Conservation (phyloP, 2,329 filamentous ascomycete genomes). For the Bipolaris bicolor region DNA sequence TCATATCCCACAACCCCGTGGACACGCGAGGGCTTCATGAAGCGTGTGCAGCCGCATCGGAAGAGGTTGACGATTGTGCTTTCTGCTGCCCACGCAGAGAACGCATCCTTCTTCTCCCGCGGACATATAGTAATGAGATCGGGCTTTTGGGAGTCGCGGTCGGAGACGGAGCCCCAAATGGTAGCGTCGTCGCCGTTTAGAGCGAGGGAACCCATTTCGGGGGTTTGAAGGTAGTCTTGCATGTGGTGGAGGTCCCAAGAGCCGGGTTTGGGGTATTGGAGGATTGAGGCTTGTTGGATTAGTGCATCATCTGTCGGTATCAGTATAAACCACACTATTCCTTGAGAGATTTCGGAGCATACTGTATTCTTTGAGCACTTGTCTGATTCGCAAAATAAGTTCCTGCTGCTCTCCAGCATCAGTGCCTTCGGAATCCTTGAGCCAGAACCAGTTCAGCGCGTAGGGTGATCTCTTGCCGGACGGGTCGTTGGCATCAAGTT, state of each 20-base stretch:
- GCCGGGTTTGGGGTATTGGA: background rate
- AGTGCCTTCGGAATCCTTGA: background rate
- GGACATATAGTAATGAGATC: background rate
- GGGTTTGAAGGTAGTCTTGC: background rate
- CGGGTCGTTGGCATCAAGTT: background rate
- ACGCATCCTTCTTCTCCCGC: background rate
- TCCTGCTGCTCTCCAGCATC: background rate
- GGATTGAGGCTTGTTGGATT: background rate
- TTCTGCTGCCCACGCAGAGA: slow-evolving; percentile 1
- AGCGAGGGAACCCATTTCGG: background rate
- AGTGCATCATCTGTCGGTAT: background rate
- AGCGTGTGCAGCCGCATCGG: background rate
- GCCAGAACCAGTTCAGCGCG: background rate
- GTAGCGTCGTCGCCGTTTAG: background rate
- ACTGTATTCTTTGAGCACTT: slow-evolving; percentile 3
- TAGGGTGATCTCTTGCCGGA: background rate
- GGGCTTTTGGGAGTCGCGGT: background rate
- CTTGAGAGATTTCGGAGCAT: background rate
- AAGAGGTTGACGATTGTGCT: background rate
- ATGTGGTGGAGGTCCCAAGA: slow-evolving; percentile 1
- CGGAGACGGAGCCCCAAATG: background rate
- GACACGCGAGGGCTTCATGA: background rate
- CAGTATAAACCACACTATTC: background rate
- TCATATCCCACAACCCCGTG: background rate
- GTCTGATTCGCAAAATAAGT: background rate